Conservation (phyloP, 352 stramenopile species). For the Phytophthora constricta region DNA sequence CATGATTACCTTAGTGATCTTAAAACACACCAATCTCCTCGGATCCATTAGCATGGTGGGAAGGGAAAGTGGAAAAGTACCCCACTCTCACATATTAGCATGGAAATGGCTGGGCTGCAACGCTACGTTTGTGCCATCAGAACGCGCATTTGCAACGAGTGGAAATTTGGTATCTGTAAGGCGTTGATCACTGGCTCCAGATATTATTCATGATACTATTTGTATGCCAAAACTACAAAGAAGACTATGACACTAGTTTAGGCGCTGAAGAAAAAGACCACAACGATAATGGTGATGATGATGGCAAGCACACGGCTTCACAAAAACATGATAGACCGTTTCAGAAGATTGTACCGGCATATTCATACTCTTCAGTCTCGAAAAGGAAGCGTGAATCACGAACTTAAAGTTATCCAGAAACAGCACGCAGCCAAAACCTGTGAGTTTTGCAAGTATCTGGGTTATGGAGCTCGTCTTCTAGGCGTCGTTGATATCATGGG, state of each 20-base stretch:
- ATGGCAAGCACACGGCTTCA: too few relatives aligned
- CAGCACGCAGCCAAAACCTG: too few relatives aligned
- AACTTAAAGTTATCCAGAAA: too few relatives aligned
- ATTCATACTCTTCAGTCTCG: too few relatives aligned
- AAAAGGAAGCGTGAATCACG: too few relatives aligned
- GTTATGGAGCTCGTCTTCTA: too few relatives aligned
- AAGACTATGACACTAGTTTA: not conserved
- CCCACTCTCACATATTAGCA: not conserved
- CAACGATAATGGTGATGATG: too few relatives aligned
- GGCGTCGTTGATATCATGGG: too few relatives aligned
- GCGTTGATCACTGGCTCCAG: not conserved
- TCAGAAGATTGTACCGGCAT: too few relatives aligned
- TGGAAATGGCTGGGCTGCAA: slow-evolving; percentile 15
- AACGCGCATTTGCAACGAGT: not conserved
- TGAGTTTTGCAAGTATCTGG: too few relatives aligned
- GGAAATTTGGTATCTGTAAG: not conserved
- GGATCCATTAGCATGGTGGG: slow-evolving; percentile 1
- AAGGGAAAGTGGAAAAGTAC: not conserved
- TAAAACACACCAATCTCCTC: not conserved
- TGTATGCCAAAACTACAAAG: not conserved
- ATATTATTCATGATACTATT: not conserved
- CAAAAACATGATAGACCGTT: too few relatives aligned
- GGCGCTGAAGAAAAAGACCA: too few relatives aligned
- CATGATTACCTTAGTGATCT: not conserved
- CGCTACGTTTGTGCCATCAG: slow-evolving; percentile 3